phyloP scores from a whole-genome alignment of 768 basidiomycete genomes.

The Hydnum rufescens region DNA sequence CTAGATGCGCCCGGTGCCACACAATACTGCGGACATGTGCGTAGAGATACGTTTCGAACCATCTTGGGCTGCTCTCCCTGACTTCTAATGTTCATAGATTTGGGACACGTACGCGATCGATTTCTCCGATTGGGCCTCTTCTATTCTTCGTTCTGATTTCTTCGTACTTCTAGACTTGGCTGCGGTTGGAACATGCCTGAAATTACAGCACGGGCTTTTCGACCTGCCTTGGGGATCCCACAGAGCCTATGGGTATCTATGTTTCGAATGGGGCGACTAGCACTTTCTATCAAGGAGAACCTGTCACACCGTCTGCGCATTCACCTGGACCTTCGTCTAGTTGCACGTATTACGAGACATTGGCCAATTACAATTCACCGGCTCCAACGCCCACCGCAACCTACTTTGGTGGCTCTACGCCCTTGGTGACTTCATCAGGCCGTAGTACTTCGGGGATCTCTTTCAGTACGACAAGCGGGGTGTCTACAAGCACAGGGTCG shows the following conservation, averaged over 20 bases:
- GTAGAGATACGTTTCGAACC: background rate
- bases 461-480: too few relatives aligned
- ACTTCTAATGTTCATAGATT: background rate
- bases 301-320: slow-evolving; percentile 34
- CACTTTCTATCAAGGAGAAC: slow-evolving; percentile 45
- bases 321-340: slow-evolving; percentile 18
- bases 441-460: too few relatives aligned
- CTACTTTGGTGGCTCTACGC: too few relatives aligned
- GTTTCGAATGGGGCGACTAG: slow-evolving; percentile 18
- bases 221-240: slow-evolving; percentile 18
- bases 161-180: slow-evolving; percentile 3
- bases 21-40: slow-evolving; percentile 34
- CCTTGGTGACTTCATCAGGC: too few relatives aligned
- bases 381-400: slow-evolving; percentile 1
- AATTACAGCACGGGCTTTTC: slow-evolving; percentile 26
- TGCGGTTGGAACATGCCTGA: slow-evolving; percentile 22
- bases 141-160: background rate
- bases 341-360: slow-evolving; percentile 11
- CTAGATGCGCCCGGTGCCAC: slow-evolving; percentile 12
- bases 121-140: background rate
- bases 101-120: background rate
- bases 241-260: slow-evolving; percentile 27
- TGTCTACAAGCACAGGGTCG: too few relatives aligned
- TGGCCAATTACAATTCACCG: background rate
- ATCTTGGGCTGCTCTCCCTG: background rate